These are phyloP conservation scores for Anthracocystis panici-leucophaei DNA, from an alignment of 1,284 basidiomycete genomes.

Conservation along the genomic window DNA sequence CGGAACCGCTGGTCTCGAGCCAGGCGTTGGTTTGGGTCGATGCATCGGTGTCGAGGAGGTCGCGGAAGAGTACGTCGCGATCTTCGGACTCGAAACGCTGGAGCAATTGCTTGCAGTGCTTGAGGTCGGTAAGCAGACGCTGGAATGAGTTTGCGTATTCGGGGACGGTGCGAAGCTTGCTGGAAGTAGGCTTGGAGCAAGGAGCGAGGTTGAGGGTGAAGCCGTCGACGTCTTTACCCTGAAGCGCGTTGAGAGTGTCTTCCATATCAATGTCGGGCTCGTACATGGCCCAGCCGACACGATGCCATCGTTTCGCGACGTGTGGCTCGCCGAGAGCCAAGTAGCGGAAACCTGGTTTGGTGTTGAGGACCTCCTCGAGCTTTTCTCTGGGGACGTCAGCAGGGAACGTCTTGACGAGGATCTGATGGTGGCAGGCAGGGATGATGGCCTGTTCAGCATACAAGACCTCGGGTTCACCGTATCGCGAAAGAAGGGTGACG, in stretches of 20 bases:
- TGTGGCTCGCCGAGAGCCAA: constrained; percentile 64
- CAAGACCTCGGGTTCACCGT: constrained; percentile 41
- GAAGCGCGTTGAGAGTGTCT: constrained; percentile 49
- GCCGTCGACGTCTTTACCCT: constrained; percentile 51
- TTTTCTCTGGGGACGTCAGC: constrained; percentile 47
- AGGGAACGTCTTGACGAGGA: constrained; percentile 59
- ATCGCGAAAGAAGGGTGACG: constrained; percentile 40
- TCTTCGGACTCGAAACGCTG: constrained; percentile 56
- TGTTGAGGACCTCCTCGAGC: constrained; percentile 55
- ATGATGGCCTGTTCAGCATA: constrained; percentile 51
- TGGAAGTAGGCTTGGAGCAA: constrained; percentile 55
- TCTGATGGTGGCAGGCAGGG: constrained; percentile 52
- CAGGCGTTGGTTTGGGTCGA: constrained; percentile 22
- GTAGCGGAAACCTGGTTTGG: constrained; percentile 60
- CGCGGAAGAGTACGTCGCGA: constrained; percentile 41
- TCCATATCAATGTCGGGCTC: constrained; percentile 54
- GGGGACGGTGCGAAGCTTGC: constrained; percentile 59
- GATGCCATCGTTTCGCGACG: constrained; percentile 53
- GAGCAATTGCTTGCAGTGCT: constrained; percentile 56
- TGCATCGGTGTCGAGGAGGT: constrained; percentile 16
- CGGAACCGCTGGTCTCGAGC: constrained; percentile 39
- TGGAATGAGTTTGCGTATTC: constrained; percentile 53
- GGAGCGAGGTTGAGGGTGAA: constrained; percentile 58
- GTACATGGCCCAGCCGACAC: constrained; percentile 65
- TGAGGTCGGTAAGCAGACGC: constrained; percentile 56